Percentiles rank a stretch among this genome's conserved stretches.
These are phyloP conservation scores for Gossypium rotundifolium DNA, from an alignment of 345 rosid species.

Conservation along the genomic window DNA sequence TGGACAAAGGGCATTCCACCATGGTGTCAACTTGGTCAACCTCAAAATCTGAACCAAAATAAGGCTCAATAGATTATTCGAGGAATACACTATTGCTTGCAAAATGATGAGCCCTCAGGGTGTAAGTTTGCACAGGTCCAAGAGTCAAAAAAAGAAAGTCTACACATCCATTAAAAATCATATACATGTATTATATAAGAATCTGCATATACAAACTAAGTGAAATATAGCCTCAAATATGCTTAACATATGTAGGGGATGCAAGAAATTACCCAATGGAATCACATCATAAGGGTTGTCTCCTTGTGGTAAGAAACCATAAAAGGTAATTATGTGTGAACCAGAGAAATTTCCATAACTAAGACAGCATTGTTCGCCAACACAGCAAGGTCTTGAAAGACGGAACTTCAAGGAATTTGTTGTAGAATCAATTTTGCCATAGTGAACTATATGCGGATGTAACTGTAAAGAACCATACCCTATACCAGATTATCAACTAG, in stretches of 20 bases:
- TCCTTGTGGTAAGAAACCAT: slow-evolving; percentile 76
- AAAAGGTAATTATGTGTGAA: slow-evolving; percentile 81
- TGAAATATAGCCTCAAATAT: not conserved
- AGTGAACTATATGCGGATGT: slow-evolving; percentile 64
- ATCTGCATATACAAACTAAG: not conserved
- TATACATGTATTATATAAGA: not conserved
- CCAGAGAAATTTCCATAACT: slow-evolving; percentile 81
- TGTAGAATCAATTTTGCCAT: slow-evolving; percentile 69
- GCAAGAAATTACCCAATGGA: slow-evolving; percentile 58
- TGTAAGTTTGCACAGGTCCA: not conserved
- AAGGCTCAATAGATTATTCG: slow-evolving; percentile 6
- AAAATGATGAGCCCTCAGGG: not conserved
- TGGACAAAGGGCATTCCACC: slow-evolving; percentile 29
- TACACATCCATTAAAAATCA: not conserved
- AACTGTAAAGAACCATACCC: slow-evolving; percentile 38
- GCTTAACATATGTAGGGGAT: not conserved
- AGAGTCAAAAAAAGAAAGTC: not conserved
- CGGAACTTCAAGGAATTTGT: slow-evolving; percentile 70
- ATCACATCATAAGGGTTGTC: slow-evolving; percentile 80
- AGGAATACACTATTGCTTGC: not conserved
- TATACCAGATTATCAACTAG: slow-evolving; percentile 5
- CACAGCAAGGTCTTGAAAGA: slow-evolving; percentile 60
- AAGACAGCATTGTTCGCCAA: slow-evolving; percentile 78
- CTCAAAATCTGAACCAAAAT: slow-evolving; percentile 62
- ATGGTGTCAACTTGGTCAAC: slow-evolving; percentile 28